A percentile compares a stretch with the other conserved stretches of the same genome.
These are phyloP conservation scores for Termitomyces eurrhizus DNA, from an alignment of 768 basidiomycete genomes.

Conservation along the genomic window DNA sequence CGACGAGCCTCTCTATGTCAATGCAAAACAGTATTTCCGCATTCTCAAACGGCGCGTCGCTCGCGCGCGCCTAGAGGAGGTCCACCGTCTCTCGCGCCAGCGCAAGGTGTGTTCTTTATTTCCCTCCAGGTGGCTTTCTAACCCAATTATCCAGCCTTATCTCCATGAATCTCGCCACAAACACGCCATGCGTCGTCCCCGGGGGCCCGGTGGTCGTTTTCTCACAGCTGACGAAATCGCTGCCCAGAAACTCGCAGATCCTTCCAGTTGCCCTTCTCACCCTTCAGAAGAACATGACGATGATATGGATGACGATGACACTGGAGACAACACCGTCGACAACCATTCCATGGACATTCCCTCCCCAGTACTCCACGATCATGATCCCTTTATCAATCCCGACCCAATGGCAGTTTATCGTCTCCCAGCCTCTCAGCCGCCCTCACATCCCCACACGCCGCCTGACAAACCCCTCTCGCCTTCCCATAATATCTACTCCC, in stretches of 20 bases:
- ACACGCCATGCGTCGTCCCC: conserved; percentile 95
- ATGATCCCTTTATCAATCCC: conserved; percentile 22
- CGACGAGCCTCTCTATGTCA: conserved; percentile 98
- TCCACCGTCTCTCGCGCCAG: conserved; percentile 88
- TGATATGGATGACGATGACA: conserved; percentile 41
- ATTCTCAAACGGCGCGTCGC: conserved; percentile 95
- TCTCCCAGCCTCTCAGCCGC: conserved; percentile 10
- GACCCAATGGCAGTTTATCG: conserved; percentile 24
- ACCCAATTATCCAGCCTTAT: conserved; percentile 64
- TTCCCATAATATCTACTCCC: conserved; percentile 17
- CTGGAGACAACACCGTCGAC: conserved; percentile 7
- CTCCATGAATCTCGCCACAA: conserved; percentile 97
- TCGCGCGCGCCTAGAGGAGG: conserved; percentile 86
- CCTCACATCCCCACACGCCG: conserved; percentile 8
- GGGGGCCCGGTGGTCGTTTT: conserved; percentile 96
- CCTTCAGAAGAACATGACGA: conserved; percentile 19
- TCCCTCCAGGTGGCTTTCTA: not conserved
- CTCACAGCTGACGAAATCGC: conserved; percentile 95
- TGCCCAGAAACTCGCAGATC: conserved; percentile 56
- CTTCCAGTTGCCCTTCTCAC: conserved; percentile 22
- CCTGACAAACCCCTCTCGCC: conserved; percentile 18
- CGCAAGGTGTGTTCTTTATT: conserved; percentile 63
- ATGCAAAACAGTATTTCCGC: conserved; percentile 98
- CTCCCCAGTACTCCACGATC: conserved; percentile 12
- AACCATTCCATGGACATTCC: conserved; percentile 12